Evolutionary conservation across 257 asterid species (phyloP), one percentile per base, ranked within the genome.

Genomic region (Scutellaria minor): DNA sequence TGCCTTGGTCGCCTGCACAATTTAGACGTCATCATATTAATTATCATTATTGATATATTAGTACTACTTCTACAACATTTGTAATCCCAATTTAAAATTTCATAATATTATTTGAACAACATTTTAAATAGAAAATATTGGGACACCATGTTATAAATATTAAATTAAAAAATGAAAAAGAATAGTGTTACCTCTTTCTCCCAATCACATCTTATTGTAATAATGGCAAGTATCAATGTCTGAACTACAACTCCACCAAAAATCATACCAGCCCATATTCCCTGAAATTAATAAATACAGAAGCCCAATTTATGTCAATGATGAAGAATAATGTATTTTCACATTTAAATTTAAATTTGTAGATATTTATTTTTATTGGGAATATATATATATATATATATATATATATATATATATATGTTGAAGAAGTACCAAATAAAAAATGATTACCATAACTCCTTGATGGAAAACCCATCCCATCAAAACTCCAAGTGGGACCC

Each of bases 191-290:
- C 97, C 93, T 90, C 91, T 9, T 72, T 85, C 12, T 90, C 89
- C 96, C 93, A 88, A 45, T 90, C 91, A 52, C 92, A 84, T 64
- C 96, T 78, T 2, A 74, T 53, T 37, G 83, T 75, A 45, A 88
- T 90, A 12, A 83, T 61, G 48, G 70, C 75, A 50, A 90, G 77
- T 12, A 88, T 78, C 50, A 80, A 8, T 3, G 96, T 91, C 53
- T 89, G 97, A 24, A 91, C 62, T 2, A 85, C 88, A 2, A 92
- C 84, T 61, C 96, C 97, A 6, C 97, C 92, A 60, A 90, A 83
- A 4, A 91, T 82, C 96, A 89, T 90, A 31, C 97, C 96, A 71
- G 84, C 92, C 96, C 92, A 87, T 9, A 87, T 83, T 0, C 94
- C 96, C 93, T 83, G 70, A 47, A 68, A 66, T 40, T 18, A 35